Percentiles rank a stretch among this genome's conserved stretches.
These are phyloP conservation scores for Diacronema lutheri DNA, from an alignment of 78 protist species.

Conservation along the genomic window DNA sequence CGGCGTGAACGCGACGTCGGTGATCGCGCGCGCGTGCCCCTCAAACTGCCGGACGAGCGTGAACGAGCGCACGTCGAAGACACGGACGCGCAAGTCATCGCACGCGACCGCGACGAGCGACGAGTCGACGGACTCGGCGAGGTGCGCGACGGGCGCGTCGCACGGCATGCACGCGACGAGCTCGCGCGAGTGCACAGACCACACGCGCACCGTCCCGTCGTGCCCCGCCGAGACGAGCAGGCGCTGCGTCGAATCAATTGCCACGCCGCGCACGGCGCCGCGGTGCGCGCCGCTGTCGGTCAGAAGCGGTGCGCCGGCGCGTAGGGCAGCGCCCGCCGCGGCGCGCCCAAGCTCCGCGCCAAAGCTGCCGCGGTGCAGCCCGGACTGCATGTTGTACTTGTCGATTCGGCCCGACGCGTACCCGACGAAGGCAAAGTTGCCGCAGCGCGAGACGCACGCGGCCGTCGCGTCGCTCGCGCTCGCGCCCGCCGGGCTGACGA, in stretches of 20 bases:
- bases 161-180: neutral
- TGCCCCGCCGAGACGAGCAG: neutral
- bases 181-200: neutral
- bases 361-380: neutral
- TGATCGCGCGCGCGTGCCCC: constrained; percentile 35
- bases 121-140: neutral
- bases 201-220: neutral
- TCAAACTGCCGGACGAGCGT: constrained; percentile 31
- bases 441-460: constrained; percentile 21
- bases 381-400: constrained; percentile 14
- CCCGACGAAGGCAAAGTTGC: constrained; percentile 39
- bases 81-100: constrained; percentile 46
- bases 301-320: neutral
- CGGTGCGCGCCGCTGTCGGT: no score
- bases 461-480: neutral
- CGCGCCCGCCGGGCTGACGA: neutral
- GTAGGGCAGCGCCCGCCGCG: neutral
- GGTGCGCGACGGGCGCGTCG: neutral
- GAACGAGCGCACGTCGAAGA: constrained; percentile 35
- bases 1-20: constrained; percentile 24
- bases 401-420: neutral
- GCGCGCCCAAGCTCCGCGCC: no score
- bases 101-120: constrained; percentile 46
- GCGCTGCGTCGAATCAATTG: neutral
- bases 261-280: constrained; percentile 13